Conservation (phyloP, 495 filamentous ascomycete species). For the Neurospora sp. region DNA sequence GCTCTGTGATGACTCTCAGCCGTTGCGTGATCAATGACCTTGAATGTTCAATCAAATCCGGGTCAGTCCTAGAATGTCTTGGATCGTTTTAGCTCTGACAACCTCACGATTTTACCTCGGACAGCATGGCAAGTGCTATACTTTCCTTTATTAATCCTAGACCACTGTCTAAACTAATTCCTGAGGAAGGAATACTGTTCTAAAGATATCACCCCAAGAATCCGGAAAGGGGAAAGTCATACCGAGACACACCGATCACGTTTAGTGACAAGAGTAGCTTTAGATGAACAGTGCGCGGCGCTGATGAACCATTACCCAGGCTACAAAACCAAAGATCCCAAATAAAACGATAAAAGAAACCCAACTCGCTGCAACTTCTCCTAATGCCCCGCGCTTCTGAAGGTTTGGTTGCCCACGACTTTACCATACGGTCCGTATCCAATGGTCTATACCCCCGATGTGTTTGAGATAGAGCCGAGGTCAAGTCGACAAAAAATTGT, state of each 20-base stretch:
- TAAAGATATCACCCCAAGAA: neutral
- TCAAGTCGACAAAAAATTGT: neutral
- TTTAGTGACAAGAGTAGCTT: neutral
- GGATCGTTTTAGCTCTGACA: neutral
- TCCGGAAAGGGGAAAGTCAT: neutral
- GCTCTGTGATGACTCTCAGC: neutral
- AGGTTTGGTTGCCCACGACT: neutral
- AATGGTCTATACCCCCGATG: neutral
- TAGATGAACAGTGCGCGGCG: neutral
- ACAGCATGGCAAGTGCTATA: neutral
- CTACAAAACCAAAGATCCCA: neutral
- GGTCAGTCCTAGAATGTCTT: neutral
- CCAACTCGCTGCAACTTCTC: neutral
- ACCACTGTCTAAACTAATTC: neutral
- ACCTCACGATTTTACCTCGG: neutral
- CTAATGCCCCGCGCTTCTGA: neutral
- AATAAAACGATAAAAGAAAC: neutral
- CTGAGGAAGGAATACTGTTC: neutral
- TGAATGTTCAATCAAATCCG: neutral
- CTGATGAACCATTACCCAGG: neutral
- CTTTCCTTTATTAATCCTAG: neutral
- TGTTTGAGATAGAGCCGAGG: neutral
- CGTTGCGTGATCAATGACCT: neutral
- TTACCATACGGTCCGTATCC: neutral
- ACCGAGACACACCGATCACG: neutral